A percentile compares a stretch with the other conserved stretches of the same genome.
These are phyloP conservation scores for Pythium brachiatum DNA, from an alignment of 352 stramenopile species.

Conservation along the genomic window DNA sequence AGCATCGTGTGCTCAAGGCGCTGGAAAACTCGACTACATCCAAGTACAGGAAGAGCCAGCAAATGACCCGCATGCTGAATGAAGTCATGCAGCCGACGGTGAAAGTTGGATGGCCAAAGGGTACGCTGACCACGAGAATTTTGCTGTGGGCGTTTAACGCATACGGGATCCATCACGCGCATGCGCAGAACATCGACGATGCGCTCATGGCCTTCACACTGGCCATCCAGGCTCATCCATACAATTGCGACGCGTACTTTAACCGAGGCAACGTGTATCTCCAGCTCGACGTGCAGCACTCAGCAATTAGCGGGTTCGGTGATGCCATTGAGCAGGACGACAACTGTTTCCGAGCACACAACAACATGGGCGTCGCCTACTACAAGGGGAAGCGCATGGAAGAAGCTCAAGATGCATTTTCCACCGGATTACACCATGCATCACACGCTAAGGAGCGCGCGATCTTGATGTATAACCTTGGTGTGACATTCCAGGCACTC, in stretches of 20 bases:
- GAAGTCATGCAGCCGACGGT: slow-evolving; percentile 25
- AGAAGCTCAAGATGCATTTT: slow-evolving; percentile 45
- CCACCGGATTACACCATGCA: slow-evolving; percentile 33
- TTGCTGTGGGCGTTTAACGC: slow-evolving; percentile 57
- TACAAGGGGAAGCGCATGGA: slow-evolving; percentile 43
- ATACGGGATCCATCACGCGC: slow-evolving; percentile 32
- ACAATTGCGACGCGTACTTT: slow-evolving; percentile 37
- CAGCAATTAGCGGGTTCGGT: slow-evolving; percentile 41
- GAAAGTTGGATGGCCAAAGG: slow-evolving; percentile 33
- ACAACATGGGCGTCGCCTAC: slow-evolving; percentile 49
- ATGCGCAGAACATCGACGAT: slow-evolving; percentile 35
- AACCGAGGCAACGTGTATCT: slow-evolving; percentile 58
- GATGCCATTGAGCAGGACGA: slow-evolving; percentile 48
- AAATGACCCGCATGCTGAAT: slow-evolving; percentile 23
- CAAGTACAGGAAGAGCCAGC: slow-evolving; percentile 41
- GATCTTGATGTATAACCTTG: slow-evolving; percentile 48
- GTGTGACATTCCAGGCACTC: slow-evolving; percentile 36
- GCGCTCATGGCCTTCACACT: slow-evolving; percentile 52
- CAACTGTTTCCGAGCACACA: slow-evolving; percentile 35
- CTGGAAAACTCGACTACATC: slow-evolving; percentile 31
- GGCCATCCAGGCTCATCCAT: slow-evolving; percentile 44
- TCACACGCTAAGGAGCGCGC: slow-evolving; percentile 28
- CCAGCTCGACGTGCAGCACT: slow-evolving; percentile 33
- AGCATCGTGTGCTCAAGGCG: slow-evolving; percentile 42
- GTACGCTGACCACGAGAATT: slow-evolving; percentile 38